These are phyloP conservation scores for Chrysanthemum lavandulifolium DNA, from an alignment of 129 eudicot species.

Conservation along the genomic window DNA sequence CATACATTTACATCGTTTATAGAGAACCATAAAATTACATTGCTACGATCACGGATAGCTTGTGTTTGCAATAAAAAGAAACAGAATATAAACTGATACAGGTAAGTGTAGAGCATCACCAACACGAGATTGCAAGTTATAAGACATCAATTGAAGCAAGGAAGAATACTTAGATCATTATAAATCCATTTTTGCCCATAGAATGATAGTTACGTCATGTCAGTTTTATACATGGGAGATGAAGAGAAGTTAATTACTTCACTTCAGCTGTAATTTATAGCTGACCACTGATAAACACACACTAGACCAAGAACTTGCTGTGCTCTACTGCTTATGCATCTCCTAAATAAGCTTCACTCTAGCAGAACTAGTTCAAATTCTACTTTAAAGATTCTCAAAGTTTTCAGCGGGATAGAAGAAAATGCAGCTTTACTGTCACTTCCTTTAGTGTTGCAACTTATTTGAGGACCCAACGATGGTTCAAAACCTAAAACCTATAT, in stretches of 20 bases:
- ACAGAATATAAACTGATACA: no score
- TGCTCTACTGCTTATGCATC: not conserved
- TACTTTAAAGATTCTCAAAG: not conserved
- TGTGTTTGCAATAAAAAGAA: no score
- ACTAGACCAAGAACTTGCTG: not conserved
- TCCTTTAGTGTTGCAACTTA: constrained; percentile 8
- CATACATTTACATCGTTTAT: not conserved
- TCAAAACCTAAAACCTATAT: constrained; percentile 1
- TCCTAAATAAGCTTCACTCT: constrained; percentile 15
- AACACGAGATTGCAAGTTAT: not conserved
- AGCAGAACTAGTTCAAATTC: not conserved
- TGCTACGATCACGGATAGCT: no score
- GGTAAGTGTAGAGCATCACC: not conserved
- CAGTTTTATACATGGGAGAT: not conserved
- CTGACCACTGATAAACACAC: constrained; percentile 1
- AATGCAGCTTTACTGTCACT: not conserved
- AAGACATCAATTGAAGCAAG: not conserved
- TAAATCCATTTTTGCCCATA: not conserved
- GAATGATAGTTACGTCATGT: not conserved
- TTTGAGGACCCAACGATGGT: not conserved
- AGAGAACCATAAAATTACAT: not conserved
- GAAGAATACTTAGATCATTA: constrained; percentile 1
- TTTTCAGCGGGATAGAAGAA: not conserved
- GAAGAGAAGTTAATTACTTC: not conserved
- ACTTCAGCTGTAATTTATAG: constrained; percentile 1